These are phyloP conservation scores for Symbiodinium natans DNA, from an alignment of 73 alveolate species.

Conservation along the genomic window DNA sequence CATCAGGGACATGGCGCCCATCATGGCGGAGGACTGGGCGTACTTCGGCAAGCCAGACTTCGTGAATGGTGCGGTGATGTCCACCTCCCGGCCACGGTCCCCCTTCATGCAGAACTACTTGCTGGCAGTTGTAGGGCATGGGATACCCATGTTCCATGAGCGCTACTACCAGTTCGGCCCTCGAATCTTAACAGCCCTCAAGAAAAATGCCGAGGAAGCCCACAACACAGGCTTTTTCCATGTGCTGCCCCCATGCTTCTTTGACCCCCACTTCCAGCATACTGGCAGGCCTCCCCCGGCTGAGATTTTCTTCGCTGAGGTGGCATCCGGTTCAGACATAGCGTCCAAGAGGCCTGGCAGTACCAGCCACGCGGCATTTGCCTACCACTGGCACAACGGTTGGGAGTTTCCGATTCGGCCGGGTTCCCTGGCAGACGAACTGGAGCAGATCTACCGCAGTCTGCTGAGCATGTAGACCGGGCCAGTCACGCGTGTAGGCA, in stretches of 20 bases:
- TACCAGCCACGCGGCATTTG: background rate
- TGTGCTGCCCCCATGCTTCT: constrained; percentile 18
- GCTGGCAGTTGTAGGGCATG: background rate
- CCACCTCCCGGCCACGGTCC: background rate
- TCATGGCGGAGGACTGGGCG: constrained; percentile 23
- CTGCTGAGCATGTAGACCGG: too few species aligned
- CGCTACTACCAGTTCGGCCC: constrained; percentile 25
- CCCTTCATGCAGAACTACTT: background rate
- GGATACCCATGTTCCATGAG: background rate
- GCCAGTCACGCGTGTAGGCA: too few species aligned
- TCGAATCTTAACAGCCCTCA: background rate
- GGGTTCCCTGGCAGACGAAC: constrained; percentile 18
- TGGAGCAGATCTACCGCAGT: background rate
- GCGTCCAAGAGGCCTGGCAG: background rate
- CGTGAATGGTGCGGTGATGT: background rate
- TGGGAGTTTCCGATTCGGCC: background rate
- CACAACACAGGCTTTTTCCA: background rate
- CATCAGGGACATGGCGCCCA: constrained; percentile 3
- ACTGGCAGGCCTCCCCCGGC: background rate
- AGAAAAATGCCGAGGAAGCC: background rate
- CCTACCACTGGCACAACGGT: background rate
- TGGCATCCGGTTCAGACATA: background rate
- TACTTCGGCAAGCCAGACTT: background rate
- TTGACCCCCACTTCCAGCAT: background rate
- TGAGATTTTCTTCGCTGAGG: background rate